These are phyloP conservation scores for Primulina huaijiensis DNA, from an alignment of 257 asterid species.

Conservation along the genomic window DNA sequence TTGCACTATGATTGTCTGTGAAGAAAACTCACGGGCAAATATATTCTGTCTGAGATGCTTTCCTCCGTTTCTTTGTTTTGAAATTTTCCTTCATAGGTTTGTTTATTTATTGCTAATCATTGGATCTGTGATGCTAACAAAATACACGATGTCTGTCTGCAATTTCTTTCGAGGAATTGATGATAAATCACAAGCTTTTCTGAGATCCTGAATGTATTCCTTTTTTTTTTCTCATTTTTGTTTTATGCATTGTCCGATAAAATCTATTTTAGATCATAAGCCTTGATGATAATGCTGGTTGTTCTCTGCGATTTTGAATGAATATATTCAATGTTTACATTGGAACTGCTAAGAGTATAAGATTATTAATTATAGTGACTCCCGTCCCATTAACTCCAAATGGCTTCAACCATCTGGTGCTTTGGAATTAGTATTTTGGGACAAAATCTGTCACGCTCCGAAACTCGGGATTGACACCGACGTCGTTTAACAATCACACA, in stretches of 20 bases:
- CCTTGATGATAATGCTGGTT: neutral
- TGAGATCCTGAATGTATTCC: constrained; percentile 13
- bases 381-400: neutral
- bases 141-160: constrained; percentile 28
- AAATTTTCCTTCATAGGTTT: neutral
- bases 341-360: too few species aligned
- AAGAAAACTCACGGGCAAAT: constrained; percentile 64
- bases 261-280: neutral
- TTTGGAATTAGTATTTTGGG: too few species aligned
- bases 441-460: too few species aligned
- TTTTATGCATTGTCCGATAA: too few species aligned
- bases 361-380: too few species aligned
- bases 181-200: constrained; percentile 3
- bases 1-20: constrained; percentile 79
- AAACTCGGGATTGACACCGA: too few species aligned
- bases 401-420: neutral
- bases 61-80: neutral
- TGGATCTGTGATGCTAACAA: constrained; percentile 20
- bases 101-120: neutral
- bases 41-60: constrained; percentile 65
- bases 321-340: too few species aligned
- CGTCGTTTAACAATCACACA: too few species aligned
- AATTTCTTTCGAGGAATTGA: constrained; percentile 10
- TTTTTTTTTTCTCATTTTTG: too few species aligned
- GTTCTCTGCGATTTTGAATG: neutral